Percentiles rank a stretch among this genome's conserved stretches.
Conservation (phyloP, 2,329 filamentous ascomycete species). For the Colletotrichum zoysiae region DNA sequence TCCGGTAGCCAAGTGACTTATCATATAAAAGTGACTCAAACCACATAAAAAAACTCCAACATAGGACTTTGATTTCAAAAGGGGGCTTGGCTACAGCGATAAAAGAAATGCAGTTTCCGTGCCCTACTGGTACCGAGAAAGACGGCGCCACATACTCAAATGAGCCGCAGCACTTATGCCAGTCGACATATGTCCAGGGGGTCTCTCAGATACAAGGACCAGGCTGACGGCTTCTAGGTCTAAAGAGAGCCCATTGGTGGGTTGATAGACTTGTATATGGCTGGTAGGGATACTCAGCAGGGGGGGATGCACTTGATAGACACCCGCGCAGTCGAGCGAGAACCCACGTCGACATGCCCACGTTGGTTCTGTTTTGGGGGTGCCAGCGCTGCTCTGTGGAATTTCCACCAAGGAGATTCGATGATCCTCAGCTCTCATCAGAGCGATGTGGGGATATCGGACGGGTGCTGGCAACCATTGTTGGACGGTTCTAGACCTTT, state of each 20-base stretch:
- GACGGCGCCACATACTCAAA: neutral
- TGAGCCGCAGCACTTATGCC: constrained; percentile 8
- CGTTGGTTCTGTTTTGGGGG: neutral
- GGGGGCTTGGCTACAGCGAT: neutral
- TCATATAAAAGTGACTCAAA: no score
- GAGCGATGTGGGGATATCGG: constrained; percentile 4
- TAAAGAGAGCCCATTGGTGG: constrained; percentile 26
- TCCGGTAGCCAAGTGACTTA: neutral
- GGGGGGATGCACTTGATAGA: neutral
- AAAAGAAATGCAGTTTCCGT: no score
- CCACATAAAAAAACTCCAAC: neutral
- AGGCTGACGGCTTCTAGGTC: constrained; percentile 5
- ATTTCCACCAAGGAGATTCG: constrained; percentile 41
- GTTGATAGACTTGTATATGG: constrained; percentile 13
- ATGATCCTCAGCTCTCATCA: constrained; percentile 1
- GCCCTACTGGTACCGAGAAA: neutral
- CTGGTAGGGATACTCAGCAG: constrained; percentile 2
- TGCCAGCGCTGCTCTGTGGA: constrained; percentile 6
- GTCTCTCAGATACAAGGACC: constrained; percentile 14
- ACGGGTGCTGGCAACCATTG: neutral
- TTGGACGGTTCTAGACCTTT: constrained; percentile 2
- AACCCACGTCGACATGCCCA: neutral
- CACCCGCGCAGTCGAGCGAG: constrained; percentile 16
- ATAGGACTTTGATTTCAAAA: no score
- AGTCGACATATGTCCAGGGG: neutral